Evolutionary conservation across 768 basidiomycete genomes (phyloP).

Genomic region (Nidularia pulvinata): DNA sequence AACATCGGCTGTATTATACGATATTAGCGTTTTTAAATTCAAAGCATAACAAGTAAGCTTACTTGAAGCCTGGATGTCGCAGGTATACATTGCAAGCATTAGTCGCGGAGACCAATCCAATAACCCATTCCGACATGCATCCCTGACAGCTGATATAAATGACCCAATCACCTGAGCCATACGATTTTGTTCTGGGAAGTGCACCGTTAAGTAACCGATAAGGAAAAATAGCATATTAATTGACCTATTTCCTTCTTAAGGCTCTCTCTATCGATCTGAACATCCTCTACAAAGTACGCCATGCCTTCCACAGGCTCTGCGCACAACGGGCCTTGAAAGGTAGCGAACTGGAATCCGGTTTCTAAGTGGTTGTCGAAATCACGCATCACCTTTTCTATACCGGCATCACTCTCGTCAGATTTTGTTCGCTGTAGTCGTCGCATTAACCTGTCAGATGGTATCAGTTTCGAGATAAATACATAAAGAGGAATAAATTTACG

Average conservation of each 20-base stretch:
- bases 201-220: no score
- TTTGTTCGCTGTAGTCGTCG: constrained; percentile 43
- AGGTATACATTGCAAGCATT: constrained; percentile 98
- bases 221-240: no score
- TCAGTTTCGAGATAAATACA: constrained; percentile 6
- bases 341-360: constrained; percentile 93
- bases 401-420: constrained; percentile 21
- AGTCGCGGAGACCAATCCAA: constrained; percentile 98
- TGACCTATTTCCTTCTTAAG: constrained; percentile 69
- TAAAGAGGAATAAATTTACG: constrained; percentile 43
- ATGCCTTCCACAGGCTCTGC: constrained; percentile 94
- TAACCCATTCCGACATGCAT: constrained; percentile 87
- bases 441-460: constrained; percentile 39
- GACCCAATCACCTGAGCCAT: constrained; percentile 89
- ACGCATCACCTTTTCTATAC: constrained; percentile 31
- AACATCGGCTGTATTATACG: constrained; percentile 72
- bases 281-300: constrained; percentile 84
- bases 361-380: constrained; percentile 86
- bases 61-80: constrained; percentile 99
- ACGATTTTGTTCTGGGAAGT: constrained; percentile 65
- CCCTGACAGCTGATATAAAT: constrained; percentile 84
- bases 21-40: constrained; percentile 6
- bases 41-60: constrained; percentile 25
- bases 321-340: constrained; percentile 93
- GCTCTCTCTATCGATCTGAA: constrained; percentile 60